Evolutionary conservation across 768 basidiomycete genomes (phyloP).

Genomic region (Hypholoma sublateritium): DNA sequence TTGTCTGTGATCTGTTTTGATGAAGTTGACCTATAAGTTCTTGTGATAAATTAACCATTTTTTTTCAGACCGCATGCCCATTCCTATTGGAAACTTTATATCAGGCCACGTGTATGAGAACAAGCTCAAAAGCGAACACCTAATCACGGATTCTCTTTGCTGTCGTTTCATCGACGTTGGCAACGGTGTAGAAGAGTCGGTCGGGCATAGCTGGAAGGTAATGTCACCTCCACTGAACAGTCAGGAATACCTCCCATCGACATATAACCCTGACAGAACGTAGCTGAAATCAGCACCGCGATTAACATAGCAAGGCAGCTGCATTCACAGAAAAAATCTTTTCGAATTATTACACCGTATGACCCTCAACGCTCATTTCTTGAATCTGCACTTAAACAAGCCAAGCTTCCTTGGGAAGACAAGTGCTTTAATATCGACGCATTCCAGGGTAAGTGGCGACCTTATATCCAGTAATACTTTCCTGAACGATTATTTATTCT

Average conservation of each 20-base stretch:
- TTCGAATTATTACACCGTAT: constrained; percentile 72
- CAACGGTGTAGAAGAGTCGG: constrained; percentile 28
- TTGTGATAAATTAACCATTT: too few species aligned
- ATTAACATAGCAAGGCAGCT: constrained; percentile 46
- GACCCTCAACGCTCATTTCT: constrained; percentile 62
- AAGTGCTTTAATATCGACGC: constrained; percentile 77
- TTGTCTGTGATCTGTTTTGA: neutral
- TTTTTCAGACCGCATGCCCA: constrained; percentile 58
- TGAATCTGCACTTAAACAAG: constrained; percentile 46
- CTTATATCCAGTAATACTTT: neutral
- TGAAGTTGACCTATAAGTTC: too few species aligned
- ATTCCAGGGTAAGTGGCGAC: constrained; percentile 58
- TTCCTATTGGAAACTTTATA: constrained; percentile 60
- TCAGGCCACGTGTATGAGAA: constrained; percentile 56
- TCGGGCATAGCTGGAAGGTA: constrained; percentile 39
- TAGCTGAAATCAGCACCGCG: constrained; percentile 45
- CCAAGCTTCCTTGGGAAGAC: constrained; percentile 51
- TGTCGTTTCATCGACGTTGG: constrained; percentile 60
- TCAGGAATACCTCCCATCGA: too few species aligned
- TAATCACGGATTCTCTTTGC: constrained; percentile 30
- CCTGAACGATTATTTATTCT: neutral
- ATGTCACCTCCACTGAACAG: neutral
- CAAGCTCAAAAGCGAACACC: constrained; percentile 48
- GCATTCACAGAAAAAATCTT: constrained; percentile 37
- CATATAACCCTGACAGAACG: constrained; percentile 41